Base-by-base conservation (phyloP, 345 rosid genomes). In the Eucalyptus albens region DNA sequence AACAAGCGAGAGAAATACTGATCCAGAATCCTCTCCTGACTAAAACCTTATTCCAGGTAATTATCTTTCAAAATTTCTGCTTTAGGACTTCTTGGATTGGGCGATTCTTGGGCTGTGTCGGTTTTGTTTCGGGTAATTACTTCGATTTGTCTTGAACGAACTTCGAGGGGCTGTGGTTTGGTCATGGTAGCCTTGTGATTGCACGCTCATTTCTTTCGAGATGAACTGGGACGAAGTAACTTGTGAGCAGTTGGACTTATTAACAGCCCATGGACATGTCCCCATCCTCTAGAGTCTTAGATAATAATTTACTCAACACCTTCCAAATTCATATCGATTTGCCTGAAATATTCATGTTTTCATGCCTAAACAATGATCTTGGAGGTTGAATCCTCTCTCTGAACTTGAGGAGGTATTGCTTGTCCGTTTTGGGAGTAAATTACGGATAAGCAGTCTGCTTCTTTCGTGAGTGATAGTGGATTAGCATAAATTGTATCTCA, bases 1-100 rank as follows among this genome's bases (percentile, higher is more conserved):
- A 93, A 80, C 98, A 98, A 91, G 99, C 99, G 51, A 96, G 96
- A 72, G 94, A 96, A 67, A 94, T 97, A 87, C 95, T 97, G 82
- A 94, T 96, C 88, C 98, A 95, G 89, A 98, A 97, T 90, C 98
- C 99, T 91, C 93, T 87, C 89, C 94, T 97, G 94, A 98, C 99
- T 21, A 97, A 97, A 89, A 98, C 98, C 88, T 97, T 97, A 91
- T 96, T 97, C 91, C 99, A 97, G 99, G 99, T 98, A 90, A 88
- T 31, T 77, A 11, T 40, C 47, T 72, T 77, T 77, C 83, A 22
- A 77, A 77, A 5, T 19, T 21, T 21, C 12, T 21, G 45, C 26
- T 31, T 89, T 69, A 22, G 33, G 27, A 44, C n/a, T 56, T 7
- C 47, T 88, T 37, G 65, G 42, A 47, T 11, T 50, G 40, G 60